Percentiles rank a stretch among this genome's conserved stretches.
Evolutionary conservation across 2,329 filamentous ascomycete genomes (phyloP).

Genomic region (Periconia digitata): DNA sequence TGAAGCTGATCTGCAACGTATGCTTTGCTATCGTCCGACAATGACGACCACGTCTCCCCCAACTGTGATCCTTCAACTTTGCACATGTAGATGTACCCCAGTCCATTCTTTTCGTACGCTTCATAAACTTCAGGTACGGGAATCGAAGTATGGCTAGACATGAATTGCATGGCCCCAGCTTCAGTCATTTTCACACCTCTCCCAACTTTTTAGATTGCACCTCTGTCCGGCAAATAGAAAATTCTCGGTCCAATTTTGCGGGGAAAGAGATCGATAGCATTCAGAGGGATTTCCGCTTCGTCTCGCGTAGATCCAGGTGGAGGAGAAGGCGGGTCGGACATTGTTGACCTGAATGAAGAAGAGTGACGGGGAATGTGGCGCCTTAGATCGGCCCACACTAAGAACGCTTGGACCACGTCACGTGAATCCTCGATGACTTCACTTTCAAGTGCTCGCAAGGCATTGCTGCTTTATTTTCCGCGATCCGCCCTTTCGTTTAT

Average conservation of each 20-base stretch:
- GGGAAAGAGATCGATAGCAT: too few relatives aligned
- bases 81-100: slow-evolving; percentile 17
- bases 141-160: slow-evolving; percentile 12
- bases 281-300: too few relatives aligned
- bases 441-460: too few relatives aligned
- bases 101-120: slow-evolving; percentile 14
- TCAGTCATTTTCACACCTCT: slow-evolving; percentile 10
- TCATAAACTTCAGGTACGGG: slow-evolving; percentile 18
- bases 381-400: too few relatives aligned
- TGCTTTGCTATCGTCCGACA: slow-evolving; percentile 8
- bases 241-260: not conserved
- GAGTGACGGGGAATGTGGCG: too few relatives aligned
- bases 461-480: too few relatives aligned
- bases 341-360: too few relatives aligned
- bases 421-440: too few relatives aligned
- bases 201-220: slow-evolving; percentile 15
- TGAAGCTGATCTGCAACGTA: slow-evolving; percentile 10
- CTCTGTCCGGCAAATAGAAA: slow-evolving; percentile 1
- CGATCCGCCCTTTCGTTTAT: too few relatives aligned
- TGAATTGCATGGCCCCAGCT: slow-evolving; percentile 16
- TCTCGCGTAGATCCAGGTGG: too few relatives aligned
- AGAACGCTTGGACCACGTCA: too few relatives aligned
- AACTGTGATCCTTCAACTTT: slow-evolving; percentile 12
- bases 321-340: too few relatives aligned
- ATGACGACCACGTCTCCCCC: slow-evolving; percentile 5